Evolutionary conservation across 2,329 filamentous ascomycete genomes (phyloP), one percentile per base, ranked within the genome.

Genomic region (Penicillium sp.): DNA sequence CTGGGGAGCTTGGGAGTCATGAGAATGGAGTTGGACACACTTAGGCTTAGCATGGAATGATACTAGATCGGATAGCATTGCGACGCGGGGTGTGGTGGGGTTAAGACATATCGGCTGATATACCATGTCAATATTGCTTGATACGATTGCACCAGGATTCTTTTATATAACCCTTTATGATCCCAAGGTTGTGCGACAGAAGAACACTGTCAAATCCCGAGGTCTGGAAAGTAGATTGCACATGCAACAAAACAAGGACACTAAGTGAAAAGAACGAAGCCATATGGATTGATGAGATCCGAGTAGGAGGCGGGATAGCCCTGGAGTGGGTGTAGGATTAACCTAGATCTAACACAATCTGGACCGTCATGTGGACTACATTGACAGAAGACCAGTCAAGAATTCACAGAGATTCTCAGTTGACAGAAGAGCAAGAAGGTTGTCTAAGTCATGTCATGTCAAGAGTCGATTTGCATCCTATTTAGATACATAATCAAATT

Each of bases 401-500:
- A 11, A 34, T 34, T 13, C 5, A 16, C 24, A 32, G 9, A 49
- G n/a, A 18, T 13, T 29, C 29, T 21, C 36, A 21, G 16, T 40
- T 29, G 43, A 45, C 40, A 36, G 42, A 36, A 40, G 47, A 52
- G 48, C 38, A 49, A 43, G 55, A 54, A 55, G 36, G 55, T 27
- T 49, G 49, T 60, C 47, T 55, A 58, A 59, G 56, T 71, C 69
- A 71, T 71, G 68, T 70, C 69, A 72, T 71, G 63, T 68, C 68
- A 72, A 70, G 65, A 65, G 66, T 68, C 64, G 65, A 71, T 69
- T 67, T 71, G 69, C 71, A 73, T 73, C 63, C 67, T 61, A 67
- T 67, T 74, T 73, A 72, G 71, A 72, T 74, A 74, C 71, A 74
- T 63, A 66, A 69, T 69, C 67, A 64, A 67, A 57, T 63, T 64